Conservation (phyloP, 192 early-diverging fungal genomes). For the Backusella parvicylindrica region DNA sequence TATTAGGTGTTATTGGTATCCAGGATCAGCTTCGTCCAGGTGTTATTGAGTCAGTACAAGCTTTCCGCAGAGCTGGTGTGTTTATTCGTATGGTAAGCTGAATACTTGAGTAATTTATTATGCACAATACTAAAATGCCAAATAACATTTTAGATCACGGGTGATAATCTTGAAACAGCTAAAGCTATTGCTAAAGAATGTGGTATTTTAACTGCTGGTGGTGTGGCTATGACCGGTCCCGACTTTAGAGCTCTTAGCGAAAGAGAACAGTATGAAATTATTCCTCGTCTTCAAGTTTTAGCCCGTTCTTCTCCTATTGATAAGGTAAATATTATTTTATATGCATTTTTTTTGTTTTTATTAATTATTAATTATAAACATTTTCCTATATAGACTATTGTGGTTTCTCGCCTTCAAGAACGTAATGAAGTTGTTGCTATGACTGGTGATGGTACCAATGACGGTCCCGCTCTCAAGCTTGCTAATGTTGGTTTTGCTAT, state of each 20-base stretch:
- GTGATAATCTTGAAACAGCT: conserved; percentile 86
- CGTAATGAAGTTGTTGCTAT: conserved; percentile 69
- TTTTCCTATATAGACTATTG: conserved; percentile 62
- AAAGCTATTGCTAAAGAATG: conserved; percentile 85
- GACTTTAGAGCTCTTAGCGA: conserved; percentile 68
- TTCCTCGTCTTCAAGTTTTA: conserved; percentile 78
- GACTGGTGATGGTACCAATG: conserved; percentile 88
- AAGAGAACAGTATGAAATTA: conserved; percentile 59
- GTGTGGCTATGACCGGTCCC: conserved; percentile 76
- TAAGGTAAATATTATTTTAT: conserved; percentile 40
- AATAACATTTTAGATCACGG: conserved; percentile 42
- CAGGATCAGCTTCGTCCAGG: conserved; percentile 83
- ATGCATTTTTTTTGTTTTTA: background rate
- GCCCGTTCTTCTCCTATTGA: conserved; percentile 86
- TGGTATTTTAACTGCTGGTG: conserved; percentile 75
- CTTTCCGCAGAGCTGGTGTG: conserved; percentile 81
- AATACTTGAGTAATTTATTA: background rate
- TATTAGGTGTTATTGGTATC: conserved; percentile 81
- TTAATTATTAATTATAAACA: background rate
- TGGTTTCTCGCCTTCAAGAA: conserved; percentile 72
- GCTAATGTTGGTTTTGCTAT: conserved; percentile 93
- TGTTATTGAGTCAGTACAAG: conserved; percentile 72
- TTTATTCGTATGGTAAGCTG: conserved; percentile 70
- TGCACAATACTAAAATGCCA: background rate
- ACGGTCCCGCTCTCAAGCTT: conserved; percentile 82